Evolutionary conservation across 768 basidiomycete species (phyloP), one percentile per base, ranked within the genome.

Genomic region (Cystobasidium tubakii): DNA sequence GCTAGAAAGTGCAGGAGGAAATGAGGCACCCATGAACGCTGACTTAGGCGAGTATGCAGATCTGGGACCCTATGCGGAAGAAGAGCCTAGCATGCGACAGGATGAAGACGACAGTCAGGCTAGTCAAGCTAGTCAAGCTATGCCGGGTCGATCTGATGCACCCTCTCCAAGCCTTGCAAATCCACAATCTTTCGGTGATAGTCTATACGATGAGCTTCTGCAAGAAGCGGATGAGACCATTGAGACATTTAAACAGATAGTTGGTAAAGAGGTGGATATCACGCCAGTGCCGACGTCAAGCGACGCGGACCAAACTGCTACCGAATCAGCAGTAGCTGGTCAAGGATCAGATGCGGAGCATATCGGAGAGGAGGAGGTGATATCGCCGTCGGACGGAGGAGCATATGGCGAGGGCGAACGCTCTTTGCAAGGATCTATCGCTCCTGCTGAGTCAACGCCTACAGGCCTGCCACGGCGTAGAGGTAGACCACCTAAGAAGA

Each of bases 181-280:
- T 60, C 57, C 57, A 9, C 57, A 60, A 60, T 60, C 57, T 3
- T 60, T 60, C 57, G 57, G 21, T 50, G 46, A 50, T 21, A 50
- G 46, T 50, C 12, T 50, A 50, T 50, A 50, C 21, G 46, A 50
- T 50, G 46, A 50, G 46, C 46, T 50, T 12, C 12, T 12, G 12
- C 46, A 50, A n/a, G 15, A 50, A 50, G 46, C 46, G 21, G 46
- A 50, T n/a, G 46, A 50, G 21, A n/a, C 46, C 4, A 50, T 50
- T 17, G 46, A 50, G 4, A 17, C 46, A 3, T 50, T 50, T 21
- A n/a, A 50, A 12, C 46, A 50, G n/a, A 50, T 50, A 9, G 46
- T 50, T 50, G 46, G 46, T 4, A 19, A 50, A n/a, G 46, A 50
- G n/a, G 46, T 50, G 21, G 46, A 50, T 21, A 50, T 50, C 46